Evolutionary conservation across 2,329 filamentous ascomycete genomes (phyloP), one percentile per base, ranked within the genome.

Genomic region (Triangularia verruculosa): DNA sequence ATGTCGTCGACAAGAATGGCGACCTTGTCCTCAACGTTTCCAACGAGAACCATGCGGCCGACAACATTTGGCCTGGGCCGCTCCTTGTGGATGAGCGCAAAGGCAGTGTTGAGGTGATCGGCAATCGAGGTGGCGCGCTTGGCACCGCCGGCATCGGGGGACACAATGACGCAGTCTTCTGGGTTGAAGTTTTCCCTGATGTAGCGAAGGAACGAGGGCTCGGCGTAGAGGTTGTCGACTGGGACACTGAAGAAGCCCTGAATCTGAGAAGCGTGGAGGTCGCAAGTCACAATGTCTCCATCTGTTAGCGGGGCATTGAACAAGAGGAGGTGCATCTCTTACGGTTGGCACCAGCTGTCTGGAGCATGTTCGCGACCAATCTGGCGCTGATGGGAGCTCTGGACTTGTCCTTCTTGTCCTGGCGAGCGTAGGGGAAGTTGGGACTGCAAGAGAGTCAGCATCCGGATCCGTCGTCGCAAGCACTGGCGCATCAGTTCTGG

Each of bases 81-180:
- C 79, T 97, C 94, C 81, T 98, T 97, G 84, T 97, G 93, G 70
- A 98, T 98, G 61, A 98, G 86, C 8, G 94, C 94, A 76, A 98
- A 97, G 65, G 89, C 89, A 56, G 93, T 87, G 74, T 97, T 93
- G 65, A 98, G 85, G 57, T 92, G 89, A 77, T 97, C 94, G 63
- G 94, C 94, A 69, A 98, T 96, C 12, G 90, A 92, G 8, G 94
- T 97, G 47, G 93, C 94, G 77, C 92, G 88, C 81, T 97, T 98
- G 59, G 93, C 94, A 73, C 94, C 94, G 70, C 94, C 94, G 7
- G 94, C 94, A 78, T 98, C 94, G 2, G 94, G 94, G 69, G 91
- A 95, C 69, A 98, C 94, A 71, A 98, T 96, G 67, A 97, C 92
- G 72, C 91, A 94, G 74, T 96, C 92, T 72, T 89, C 83, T 30